Evolutionary conservation across 31 red algal species (phyloP).

Genomic region (Endocladia muricata): DNA sequence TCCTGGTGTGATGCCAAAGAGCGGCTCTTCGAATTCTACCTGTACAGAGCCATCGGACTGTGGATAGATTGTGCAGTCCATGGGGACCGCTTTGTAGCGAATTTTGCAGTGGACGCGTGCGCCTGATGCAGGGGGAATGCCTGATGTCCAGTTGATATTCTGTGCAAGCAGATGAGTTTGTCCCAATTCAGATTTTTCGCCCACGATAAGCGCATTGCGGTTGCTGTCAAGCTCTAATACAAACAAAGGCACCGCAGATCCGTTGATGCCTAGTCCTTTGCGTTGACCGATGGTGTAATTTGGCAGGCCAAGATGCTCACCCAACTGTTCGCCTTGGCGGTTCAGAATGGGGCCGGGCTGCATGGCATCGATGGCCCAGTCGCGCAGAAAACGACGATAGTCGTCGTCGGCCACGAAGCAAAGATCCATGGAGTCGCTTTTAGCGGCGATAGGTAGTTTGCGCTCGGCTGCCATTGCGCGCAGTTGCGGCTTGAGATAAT

Average conservation of each 20-base stretch:
- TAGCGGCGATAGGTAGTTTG: not conserved
- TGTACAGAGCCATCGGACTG: no score
- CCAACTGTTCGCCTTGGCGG: not conserved
- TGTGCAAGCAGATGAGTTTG: not conserved
- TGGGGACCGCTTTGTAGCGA: no score
- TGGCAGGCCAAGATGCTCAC: not conserved
- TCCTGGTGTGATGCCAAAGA: no score
- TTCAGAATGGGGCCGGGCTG: not conserved
- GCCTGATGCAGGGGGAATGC: no score
- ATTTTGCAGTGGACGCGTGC: no score
- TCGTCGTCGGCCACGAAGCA: conserved; percentile 16
- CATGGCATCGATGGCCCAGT: not conserved
- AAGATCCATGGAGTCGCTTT: conserved; percentile 3
- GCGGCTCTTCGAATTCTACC: no score
- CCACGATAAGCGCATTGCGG: conserved; percentile 7
- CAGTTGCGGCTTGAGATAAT: not conserved
- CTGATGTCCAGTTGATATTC: not conserved
- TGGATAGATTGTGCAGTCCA: no score
- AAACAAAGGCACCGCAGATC: not conserved
- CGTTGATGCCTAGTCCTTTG: conserved; percentile 9
- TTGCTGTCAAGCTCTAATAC: not conserved
- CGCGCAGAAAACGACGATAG: not conserved
- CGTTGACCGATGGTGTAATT: conserved; percentile 22
- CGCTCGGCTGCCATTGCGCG: not conserved
- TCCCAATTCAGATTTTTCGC: not conserved